Base-by-base conservation (phyloP, 2,329 filamentous ascomycete genomes). In the Alternaria triticina region DNA sequence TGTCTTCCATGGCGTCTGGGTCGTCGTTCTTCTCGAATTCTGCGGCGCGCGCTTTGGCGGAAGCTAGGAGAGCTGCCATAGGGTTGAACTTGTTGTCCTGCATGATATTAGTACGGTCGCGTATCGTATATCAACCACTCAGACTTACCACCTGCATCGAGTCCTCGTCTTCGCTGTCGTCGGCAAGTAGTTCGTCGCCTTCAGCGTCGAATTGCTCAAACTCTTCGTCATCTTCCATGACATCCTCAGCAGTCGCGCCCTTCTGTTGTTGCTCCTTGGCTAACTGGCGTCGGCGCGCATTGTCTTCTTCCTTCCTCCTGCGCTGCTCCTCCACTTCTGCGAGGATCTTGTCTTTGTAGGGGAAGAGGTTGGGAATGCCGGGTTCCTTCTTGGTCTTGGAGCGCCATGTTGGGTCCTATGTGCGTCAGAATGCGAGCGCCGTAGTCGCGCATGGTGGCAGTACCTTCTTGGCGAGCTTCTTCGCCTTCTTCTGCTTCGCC, bases 361-460 rank as follows among this genome's bases (percentile, higher is more conserved):
- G 96, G 83, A 97, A 99, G 36, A 97, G 83, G 78, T 98, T 99
- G 44, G 96, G 96, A 66, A 99, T 97, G 52, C 96, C 96, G 23
- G 95, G 96, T 75, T 99, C 96, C 84, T 98, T 99, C 88, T 97
- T 98, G 71, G 97, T 80, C 80, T 94, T 92, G 63, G 93, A 94
- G 72, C 92, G 89, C 94, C 96, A 98, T 92, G 97, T 89, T 33
- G 96, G 95, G 81, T 97, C 97, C 88, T 88, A 66, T 5, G 45
- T n/a, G 3, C 20, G 62, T 81, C n/a, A 80, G 70, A 25, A 43
- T 54, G 13, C 28, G 23, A 23, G 36, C 12, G 2, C 23, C 12
- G 7, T 36, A 15, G 12, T 50, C 25, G 49, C 15, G 51, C 17
- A 30, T 40, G 22, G 0, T 22, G 17, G 23, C 25, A 70, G 17